Percentiles rank a stretch among this genome's conserved stretches.
Evolutionary conservation across 257 asterid genomes (phyloP).

Genomic region (Vinca minor): DNA sequence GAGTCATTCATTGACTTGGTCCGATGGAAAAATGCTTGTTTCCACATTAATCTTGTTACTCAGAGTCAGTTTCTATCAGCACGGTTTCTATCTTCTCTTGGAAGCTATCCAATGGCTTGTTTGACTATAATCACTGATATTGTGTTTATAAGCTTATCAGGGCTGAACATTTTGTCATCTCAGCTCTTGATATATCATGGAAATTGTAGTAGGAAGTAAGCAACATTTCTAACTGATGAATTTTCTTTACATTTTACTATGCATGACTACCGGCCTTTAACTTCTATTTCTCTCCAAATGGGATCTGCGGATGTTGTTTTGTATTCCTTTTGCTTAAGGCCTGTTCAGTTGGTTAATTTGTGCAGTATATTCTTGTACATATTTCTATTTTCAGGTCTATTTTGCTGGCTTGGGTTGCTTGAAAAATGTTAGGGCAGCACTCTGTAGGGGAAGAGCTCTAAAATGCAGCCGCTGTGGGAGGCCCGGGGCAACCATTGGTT

Average conservation of each 20-base stretch:
- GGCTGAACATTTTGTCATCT: conserved; percentile 24
- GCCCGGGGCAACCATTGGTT: conserved; percentile 98
- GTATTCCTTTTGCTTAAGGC: conserved; percentile 8
- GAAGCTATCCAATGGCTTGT: conserved; percentile 1
- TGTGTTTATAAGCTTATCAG: conserved; percentile 25
- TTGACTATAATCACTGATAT: conserved; percentile 18
- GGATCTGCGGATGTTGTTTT: conserved; percentile 12
- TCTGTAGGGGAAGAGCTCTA: conserved; percentile 84
- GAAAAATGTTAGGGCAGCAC: conserved; percentile 97
- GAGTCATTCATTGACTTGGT: background rate
- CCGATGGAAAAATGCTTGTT: background rate
- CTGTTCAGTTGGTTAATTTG: conserved; percentile 3
- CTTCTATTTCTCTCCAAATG: conserved; percentile 3
- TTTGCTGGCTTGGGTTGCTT: conserved; percentile 98
- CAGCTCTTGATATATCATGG: conserved; percentile 33
- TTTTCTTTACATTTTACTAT: conserved; percentile 11
- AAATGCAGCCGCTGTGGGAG: conserved; percentile 94
- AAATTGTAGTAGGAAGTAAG: conserved; percentile 30
- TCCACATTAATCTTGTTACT: background rate
- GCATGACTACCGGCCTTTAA: conserved; percentile 13
- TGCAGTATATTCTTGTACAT: background rate
- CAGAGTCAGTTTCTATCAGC: background rate
- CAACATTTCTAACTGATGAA: conserved; percentile 25
- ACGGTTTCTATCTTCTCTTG: background rate
- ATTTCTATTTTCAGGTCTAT: conserved; percentile 60